A percentile compares a stretch with the other conserved stretches of the same genome.
These are phyloP conservation scores for Mycena latifolia DNA, from an alignment of 768 basidiomycete genomes.

Conservation along the genomic window DNA sequence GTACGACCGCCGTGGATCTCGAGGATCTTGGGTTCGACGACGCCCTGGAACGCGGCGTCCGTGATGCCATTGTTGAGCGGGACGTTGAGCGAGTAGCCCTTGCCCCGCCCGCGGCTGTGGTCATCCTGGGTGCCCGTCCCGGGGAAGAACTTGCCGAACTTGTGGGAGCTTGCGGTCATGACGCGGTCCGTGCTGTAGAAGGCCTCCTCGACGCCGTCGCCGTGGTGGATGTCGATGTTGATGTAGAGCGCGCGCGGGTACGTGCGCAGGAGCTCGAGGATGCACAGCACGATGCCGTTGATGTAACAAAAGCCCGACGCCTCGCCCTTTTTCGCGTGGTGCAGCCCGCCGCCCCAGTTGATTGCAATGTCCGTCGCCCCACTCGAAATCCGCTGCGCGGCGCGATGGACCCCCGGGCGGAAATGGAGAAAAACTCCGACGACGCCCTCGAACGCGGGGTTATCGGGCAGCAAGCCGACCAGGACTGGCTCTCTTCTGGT, in stretches of 20 bases:
- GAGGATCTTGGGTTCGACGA: conserved; percentile 92
- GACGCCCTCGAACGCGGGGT: conserved; percentile 95
- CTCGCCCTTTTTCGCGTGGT: conserved; percentile 99
- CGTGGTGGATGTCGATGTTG: conserved; percentile 99
- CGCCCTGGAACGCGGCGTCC: conserved; percentile 85
- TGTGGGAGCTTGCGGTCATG: conserved; percentile 97
- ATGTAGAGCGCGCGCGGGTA: conserved; percentile 94
- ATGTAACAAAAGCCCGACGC: conserved; percentile 99
- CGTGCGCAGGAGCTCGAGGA: conserved; percentile 89
- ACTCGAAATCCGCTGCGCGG: conserved; percentile 82
- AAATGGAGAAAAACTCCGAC: conserved; percentile 98
- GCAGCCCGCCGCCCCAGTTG: conserved; percentile 98
- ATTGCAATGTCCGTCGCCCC: conserved; percentile 93
- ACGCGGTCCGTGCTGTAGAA: conserved; percentile 98
- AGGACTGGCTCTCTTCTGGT: conserved; percentile 59
- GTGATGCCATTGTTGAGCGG: conserved; percentile 95
- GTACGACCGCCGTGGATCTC: conserved; percentile 90
- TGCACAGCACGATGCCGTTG: conserved; percentile 96
- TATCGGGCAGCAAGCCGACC: conserved; percentile 83
- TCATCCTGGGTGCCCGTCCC: conserved; percentile 91
- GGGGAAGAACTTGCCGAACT: conserved; percentile 96
- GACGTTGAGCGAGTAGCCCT: conserved; percentile 92
- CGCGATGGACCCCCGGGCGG: conserved; percentile 96
- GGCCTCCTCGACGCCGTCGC: conserved; percentile 98
- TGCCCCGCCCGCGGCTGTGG: conserved; percentile 84